A percentile compares a stretch with the other conserved stretches of the same genome.
Conservation (phyloP, 164 flowering plant genomes). For the Chimonanthus salicifolius region DNA sequence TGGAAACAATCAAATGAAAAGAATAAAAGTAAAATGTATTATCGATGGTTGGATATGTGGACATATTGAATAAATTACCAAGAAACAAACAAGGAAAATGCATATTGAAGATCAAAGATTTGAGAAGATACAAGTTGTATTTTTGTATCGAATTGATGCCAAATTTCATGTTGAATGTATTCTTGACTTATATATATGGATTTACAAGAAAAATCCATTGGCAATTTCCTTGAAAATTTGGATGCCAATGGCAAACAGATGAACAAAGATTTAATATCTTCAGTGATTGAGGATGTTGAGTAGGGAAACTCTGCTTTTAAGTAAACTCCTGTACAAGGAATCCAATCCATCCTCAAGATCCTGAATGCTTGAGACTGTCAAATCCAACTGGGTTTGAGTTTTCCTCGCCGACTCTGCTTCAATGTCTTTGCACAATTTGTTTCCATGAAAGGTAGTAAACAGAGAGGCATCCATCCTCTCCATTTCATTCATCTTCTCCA, state of each 20-base stretch:
- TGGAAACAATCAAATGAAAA: too few species aligned
- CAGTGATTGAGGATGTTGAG: conserved; percentile 14
- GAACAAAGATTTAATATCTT: not conserved
- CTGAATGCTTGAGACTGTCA: conserved; percentile 36
- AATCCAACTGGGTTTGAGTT: conserved; percentile 42
- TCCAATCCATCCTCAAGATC: conserved; percentile 46
- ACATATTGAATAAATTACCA: too few species aligned
- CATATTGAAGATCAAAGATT: too few species aligned
- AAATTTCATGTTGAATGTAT: not conserved
- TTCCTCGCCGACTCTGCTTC: conserved; percentile 19
- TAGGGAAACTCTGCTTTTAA: conserved; percentile 54
- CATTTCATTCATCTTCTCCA: conserved; percentile 23
- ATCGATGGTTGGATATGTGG: too few species aligned
- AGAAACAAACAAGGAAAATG: too few species aligned
- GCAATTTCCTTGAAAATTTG: conserved; percentile 4
- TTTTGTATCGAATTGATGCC: not conserved
- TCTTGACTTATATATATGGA: not conserved
- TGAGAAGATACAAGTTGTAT: too few species aligned
- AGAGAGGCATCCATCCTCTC: conserved; percentile 26
- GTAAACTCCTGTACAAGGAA: conserved; percentile 43
- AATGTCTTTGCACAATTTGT: conserved; percentile 6
- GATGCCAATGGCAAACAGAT: conserved; percentile 1
- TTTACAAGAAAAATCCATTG: not conserved
- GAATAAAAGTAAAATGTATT: too few species aligned
- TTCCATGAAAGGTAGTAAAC: conserved; percentile 7